Percentiles rank a stretch among this genome's conserved stretches.
Evolutionary conservation across 139 green algal genomes (phyloP).

Genomic region (Astrephomene gubernaculifera): DNA sequence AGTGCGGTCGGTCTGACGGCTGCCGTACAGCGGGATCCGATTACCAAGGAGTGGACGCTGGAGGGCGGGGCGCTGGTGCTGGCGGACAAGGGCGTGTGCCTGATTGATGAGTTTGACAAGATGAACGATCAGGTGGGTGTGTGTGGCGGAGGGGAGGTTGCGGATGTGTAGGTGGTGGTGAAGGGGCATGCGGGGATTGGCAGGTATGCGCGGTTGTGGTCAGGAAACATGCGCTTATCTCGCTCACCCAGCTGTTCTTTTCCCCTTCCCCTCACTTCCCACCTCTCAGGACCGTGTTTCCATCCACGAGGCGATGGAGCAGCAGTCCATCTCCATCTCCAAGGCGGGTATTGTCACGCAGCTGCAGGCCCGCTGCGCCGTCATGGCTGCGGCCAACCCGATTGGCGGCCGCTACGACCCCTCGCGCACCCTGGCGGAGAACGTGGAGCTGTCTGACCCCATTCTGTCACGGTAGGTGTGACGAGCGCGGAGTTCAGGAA

Average conservation of each 20-base stretch:
- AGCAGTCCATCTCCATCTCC: conserved; percentile 99
- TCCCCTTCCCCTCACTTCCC: background rate
- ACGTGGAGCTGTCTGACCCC: conserved; percentile 94
- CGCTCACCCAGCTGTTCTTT: background rate
- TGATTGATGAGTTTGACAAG: conserved; percentile 99
- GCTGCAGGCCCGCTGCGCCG: conserved; percentile 87
- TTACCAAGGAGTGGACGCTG: conserved; percentile 97
- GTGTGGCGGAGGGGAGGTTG: conserved; percentile 31
- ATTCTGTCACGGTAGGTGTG: conserved; percentile 93
- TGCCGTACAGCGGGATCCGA: conserved; percentile 92
- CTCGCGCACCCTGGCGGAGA: conserved; percentile 78
- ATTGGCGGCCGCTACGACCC: conserved; percentile 96
- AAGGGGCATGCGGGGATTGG: too few species aligned
- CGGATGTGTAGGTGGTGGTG: background rate
- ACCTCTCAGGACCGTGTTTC: conserved; percentile 76
- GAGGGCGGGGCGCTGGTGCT: conserved; percentile 98
- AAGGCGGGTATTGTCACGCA: conserved; percentile 96
- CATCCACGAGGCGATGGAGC: conserved; percentile 96
- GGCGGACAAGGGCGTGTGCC: conserved; percentile 96
- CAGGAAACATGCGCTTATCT: too few species aligned
- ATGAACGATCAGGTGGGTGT: conserved; percentile 96
- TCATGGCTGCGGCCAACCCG: conserved; percentile 98
- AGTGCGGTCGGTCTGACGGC: conserved; percentile 97
- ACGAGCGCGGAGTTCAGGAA: background rate
- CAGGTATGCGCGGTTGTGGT: too few species aligned